Evolutionary conservation across 2,329 filamentous ascomycete species (phyloP).

Genomic region (Nigrospora osmanthi): DNA sequence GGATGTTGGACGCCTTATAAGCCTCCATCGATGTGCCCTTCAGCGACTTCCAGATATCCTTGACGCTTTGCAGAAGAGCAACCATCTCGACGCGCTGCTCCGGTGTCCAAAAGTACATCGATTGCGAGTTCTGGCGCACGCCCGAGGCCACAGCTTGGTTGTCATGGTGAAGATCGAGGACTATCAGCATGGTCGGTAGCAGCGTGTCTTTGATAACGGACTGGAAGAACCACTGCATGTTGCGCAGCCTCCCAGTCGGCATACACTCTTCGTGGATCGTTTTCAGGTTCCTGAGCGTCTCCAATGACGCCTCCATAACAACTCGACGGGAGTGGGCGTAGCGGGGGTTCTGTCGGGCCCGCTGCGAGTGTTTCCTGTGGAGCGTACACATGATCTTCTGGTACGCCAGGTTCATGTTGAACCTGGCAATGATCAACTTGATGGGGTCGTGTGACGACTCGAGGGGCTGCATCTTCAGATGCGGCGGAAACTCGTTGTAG

Average conservation of each 20-base stretch:
- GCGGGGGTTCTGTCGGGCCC: constrained; percentile 67
- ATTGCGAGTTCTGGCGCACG: constrained; percentile 30
- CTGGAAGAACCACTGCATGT: constrained; percentile 71
- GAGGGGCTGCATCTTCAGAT: constrained; percentile 67
- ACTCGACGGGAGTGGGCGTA: constrained; percentile 78
- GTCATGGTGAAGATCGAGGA: constrained; percentile 72
- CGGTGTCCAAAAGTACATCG: constrained; percentile 46
- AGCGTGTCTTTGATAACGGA: constrained; percentile 79
- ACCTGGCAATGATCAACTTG: constrained; percentile 77
- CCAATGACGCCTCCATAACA: constrained; percentile 80
- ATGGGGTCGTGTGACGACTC: constrained; percentile 74
- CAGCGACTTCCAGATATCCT: constrained; percentile 72
- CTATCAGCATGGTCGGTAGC: constrained; percentile 76
- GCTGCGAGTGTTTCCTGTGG: constrained; percentile 79
- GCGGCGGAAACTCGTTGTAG: constrained; percentile 64
- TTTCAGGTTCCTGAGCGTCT: constrained; percentile 69
- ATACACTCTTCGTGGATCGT: constrained; percentile 65
- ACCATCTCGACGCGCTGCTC: constrained; percentile 69
- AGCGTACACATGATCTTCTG: constrained; percentile 84
- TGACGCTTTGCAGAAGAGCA: constrained; percentile 60
- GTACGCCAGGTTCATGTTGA: constrained; percentile 76
- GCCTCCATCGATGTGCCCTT: constrained; percentile 79
- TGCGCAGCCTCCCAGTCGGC: constrained; percentile 61
- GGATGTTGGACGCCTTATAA: constrained; percentile 72
- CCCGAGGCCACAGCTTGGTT: constrained; percentile 37